Evolutionary conservation across 345 rosid genomes (phyloP).

Genomic region (Jatropha curcas): DNA sequence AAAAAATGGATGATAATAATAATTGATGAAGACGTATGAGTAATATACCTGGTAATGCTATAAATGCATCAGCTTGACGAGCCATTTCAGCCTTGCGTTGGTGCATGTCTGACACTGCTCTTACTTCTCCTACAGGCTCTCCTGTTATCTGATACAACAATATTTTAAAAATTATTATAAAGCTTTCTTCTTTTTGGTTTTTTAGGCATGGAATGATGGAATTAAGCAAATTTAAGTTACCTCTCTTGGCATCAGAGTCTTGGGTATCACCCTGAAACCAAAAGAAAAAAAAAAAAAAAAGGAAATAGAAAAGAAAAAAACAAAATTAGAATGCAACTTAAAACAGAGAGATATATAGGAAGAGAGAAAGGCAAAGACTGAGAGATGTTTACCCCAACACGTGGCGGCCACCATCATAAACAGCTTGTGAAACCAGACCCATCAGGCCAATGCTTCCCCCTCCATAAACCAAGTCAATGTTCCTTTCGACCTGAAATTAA

Average conservation of each 20-base stretch:
- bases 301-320: too few relatives aligned
- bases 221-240: not conserved
- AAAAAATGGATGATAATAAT: too few relatives aligned
- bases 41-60: slow-evolving; percentile 64
- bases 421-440: slow-evolving; percentile 37
- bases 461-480: slow-evolving; percentile 42
- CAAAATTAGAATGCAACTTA: not conserved
- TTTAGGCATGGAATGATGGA: too few relatives aligned
- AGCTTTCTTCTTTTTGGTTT: too few relatives aligned
- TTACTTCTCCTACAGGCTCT: slow-evolving; percentile 68
- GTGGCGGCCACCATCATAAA: slow-evolving; percentile 36
- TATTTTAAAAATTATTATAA: too few relatives aligned
- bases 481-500: slow-evolving; percentile 32
- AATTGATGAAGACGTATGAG: not conserved
- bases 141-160: slow-evolving; percentile 54
- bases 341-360: too few relatives aligned
- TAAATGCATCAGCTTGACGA: slow-evolving; percentile 77
- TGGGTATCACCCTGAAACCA: slow-evolving; percentile 32
- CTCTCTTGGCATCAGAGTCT: slow-evolving; percentile 38
- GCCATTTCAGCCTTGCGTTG: slow-evolving; percentile 86
- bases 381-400: slow-evolving; percentile 27
- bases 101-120: slow-evolving; percentile 72
- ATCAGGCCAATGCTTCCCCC: slow-evolving; percentile 41
- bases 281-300: not conserved
- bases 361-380: not conserved